These are phyloP conservation scores for Quercus engelmannii DNA, from an alignment of 306 rosid species.

Conservation along the genomic window DNA sequence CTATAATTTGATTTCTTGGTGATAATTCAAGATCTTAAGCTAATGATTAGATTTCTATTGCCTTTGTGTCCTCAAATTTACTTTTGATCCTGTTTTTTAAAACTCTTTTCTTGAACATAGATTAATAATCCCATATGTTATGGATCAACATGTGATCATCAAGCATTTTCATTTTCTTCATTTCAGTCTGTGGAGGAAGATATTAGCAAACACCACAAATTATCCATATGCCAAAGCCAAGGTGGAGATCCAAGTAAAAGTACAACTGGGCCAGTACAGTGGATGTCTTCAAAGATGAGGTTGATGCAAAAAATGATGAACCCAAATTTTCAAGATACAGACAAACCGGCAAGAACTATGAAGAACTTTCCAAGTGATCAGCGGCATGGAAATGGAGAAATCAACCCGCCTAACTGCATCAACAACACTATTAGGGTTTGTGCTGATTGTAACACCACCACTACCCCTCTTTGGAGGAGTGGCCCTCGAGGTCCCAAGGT, in stretches of 20 bases:
- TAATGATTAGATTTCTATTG: not conserved
- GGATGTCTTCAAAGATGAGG: slow-evolving; percentile 82
- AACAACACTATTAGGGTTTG: slow-evolving; percentile 67
- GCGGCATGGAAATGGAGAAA: slow-evolving; percentile 23
- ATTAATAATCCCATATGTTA: slow-evolving; percentile 16
- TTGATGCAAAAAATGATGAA: slow-evolving; percentile 61
- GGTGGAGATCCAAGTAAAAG: slow-evolving; percentile 18
- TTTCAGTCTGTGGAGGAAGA: slow-evolving; percentile 23
- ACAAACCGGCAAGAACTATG: slow-evolving; percentile 5
- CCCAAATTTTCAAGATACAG: not conserved
- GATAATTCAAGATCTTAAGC: not conserved
- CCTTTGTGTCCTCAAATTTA: not conserved
- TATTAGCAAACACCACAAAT: slow-evolving; percentile 4
- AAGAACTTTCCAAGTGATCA: slow-evolving; percentile 18
- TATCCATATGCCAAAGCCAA: not conserved
- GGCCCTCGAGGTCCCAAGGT: slow-evolving; percentile 99
- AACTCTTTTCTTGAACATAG: slow-evolving; percentile 14
- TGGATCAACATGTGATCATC: slow-evolving; percentile 32
- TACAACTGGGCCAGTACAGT: slow-evolving; percentile 38
- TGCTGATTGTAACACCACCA: slow-evolving; percentile 67
- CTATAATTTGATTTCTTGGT: not conserved
- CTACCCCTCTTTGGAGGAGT: slow-evolving; percentile 93
- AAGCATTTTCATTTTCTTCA: slow-evolving; percentile 13
- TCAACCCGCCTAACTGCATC: slow-evolving; percentile 21
- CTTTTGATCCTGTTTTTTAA: not conserved